phyloP scores from a whole-genome alignment of 2,329 filamentous ascomycete species.

The Drechslera avenae region DNA sequence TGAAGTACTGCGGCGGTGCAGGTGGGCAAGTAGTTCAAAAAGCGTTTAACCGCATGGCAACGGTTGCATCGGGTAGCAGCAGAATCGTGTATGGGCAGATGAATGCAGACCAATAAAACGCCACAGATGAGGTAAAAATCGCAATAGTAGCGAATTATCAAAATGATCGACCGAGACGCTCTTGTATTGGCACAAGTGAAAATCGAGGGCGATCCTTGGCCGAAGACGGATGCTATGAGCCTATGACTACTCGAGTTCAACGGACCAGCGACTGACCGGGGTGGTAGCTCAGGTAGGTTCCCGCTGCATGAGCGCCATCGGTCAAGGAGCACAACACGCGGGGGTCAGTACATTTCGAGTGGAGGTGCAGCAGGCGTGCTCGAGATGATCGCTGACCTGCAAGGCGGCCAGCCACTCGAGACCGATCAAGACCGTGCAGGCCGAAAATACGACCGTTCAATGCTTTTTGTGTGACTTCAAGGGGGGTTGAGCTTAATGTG shows the following conservation, averaged over 20 bases:
- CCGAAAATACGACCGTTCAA: slow-evolving; percentile 36
- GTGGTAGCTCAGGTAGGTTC: slow-evolving; percentile 30
- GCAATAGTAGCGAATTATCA: slow-evolving; percentile 6
- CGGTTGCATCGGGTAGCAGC: slow-evolving; percentile 19
- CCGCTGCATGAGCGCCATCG: slow-evolving; percentile 30
- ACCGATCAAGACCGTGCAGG: slow-evolving; percentile 21
- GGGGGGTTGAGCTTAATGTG: slow-evolving; percentile 26
- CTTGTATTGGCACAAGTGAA: slow-evolving; percentile 21
- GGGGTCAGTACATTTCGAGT: slow-evolving; percentile 41
- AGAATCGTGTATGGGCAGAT: slow-evolving; percentile 13
- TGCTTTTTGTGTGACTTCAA: slow-evolving; percentile 42
- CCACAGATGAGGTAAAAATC: slow-evolving; percentile 2
- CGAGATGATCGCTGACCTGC: slow-evolving; percentile 33
- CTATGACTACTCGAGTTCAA: slow-evolving; percentile 23
- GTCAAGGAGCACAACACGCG: slow-evolving; percentile 34
- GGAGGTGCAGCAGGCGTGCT: slow-evolving; percentile 38
- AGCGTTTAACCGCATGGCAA: slow-evolving; percentile 25
- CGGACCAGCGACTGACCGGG: slow-evolving; percentile 35
- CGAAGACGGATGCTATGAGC: neutral
- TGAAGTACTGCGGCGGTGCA: slow-evolving; percentile 37
- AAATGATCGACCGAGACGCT: slow-evolving; percentile 3
- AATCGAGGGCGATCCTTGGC: slow-evolving; percentile 15
- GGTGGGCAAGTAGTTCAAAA: slow-evolving; percentile 25
- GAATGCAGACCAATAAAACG: neutral
- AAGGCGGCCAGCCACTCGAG: slow-evolving; percentile 28